Conservation (phyloP, 768 basidiomycete species). For the Hygrocybe coccinea region DNA sequence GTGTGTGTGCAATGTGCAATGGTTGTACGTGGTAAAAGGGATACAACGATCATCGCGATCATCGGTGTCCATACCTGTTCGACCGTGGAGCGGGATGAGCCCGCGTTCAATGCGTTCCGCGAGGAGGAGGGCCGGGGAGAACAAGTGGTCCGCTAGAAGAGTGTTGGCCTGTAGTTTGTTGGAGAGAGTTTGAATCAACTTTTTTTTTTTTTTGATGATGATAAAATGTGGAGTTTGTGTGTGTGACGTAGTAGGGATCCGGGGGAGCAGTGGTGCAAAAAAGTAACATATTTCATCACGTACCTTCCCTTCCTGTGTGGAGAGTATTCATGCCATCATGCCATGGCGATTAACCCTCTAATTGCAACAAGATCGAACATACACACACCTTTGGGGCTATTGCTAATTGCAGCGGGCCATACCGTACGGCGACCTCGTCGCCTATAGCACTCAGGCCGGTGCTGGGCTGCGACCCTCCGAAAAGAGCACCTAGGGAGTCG, state of each 20-base stretch:
- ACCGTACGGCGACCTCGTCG: constrained; percentile 37
- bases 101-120: constrained; percentile 61
- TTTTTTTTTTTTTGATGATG: neutral
- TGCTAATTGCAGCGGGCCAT: constrained; percentile 51
- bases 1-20: too few relatives aligned
- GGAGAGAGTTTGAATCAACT: constrained; percentile 1
- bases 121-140: constrained; percentile 63
- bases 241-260: too few relatives aligned
- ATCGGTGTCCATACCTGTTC: constrained; percentile 44
- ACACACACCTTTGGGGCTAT: constrained; percentile 57
- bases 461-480: too few relatives aligned
- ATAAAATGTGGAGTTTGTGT: too few relatives aligned
- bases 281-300: too few relatives aligned
- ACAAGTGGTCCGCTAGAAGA: constrained; percentile 67
- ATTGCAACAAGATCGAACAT: too few relatives aligned
- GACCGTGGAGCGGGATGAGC: constrained; percentile 38
- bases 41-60: too few relatives aligned
- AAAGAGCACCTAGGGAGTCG: constrained; percentile 49
- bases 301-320: too few relatives aligned
- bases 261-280: too few relatives aligned
- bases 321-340: too few relatives aligned
- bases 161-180: constrained; percentile 51
- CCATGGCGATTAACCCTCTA: too few relatives aligned
- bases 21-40: too few relatives aligned
- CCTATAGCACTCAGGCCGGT: constrained; percentile 30